Percentiles rank a stretch among this genome's conserved stretches.
Evolutionary conservation across 192 early-diverging fungal species (phyloP).

Genomic region (Rhizophagus clarus): DNA sequence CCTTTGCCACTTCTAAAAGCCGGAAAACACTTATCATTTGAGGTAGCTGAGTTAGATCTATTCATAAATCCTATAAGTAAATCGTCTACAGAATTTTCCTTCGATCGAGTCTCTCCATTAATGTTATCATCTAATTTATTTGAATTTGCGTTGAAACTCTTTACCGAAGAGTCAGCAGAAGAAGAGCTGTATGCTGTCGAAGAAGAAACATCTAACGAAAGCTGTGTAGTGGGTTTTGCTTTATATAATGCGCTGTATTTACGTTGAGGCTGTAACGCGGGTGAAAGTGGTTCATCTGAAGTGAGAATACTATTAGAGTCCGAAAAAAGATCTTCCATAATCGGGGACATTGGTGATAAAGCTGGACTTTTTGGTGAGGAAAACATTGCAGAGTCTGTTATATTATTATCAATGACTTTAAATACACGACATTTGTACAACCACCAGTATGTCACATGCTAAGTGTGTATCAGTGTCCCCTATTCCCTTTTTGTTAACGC

Average conservation of each 20-base stretch:
- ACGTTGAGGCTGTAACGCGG: slow-evolving; percentile 14
- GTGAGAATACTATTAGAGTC: slow-evolving; percentile 22
- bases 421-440: too few species aligned
- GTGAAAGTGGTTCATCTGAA: slow-evolving; percentile 20
- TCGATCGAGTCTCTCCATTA: neutral
- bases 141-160: slow-evolving; percentile 24
- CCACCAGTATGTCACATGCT: too few species aligned
- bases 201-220: slow-evolving; percentile 20
- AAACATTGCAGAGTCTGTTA: neutral
- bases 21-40: neutral
- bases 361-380: neutral
- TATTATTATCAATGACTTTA: too few species aligned
- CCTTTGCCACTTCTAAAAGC: neutral
- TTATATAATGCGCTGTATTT: neutral
- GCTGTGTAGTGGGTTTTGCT: slow-evolving; percentile 26
- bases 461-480: too few species aligned
- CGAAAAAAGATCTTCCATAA: slow-evolving; percentile 29
- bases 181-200: neutral
- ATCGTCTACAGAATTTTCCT: slow-evolving; percentile 25
- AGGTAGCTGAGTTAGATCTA: neutral
- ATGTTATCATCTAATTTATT: slow-evolving; percentile 20
- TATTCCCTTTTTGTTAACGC: too few species aligned
- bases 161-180: slow-evolving; percentile 22
- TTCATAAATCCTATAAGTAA: slow-evolving; percentile 11
- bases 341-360: slow-evolving; percentile 19